Evolutionary conservation across 371 early-diverging fungal species (phyloP).

Genomic region (Fennellomyces sp.): DNA sequence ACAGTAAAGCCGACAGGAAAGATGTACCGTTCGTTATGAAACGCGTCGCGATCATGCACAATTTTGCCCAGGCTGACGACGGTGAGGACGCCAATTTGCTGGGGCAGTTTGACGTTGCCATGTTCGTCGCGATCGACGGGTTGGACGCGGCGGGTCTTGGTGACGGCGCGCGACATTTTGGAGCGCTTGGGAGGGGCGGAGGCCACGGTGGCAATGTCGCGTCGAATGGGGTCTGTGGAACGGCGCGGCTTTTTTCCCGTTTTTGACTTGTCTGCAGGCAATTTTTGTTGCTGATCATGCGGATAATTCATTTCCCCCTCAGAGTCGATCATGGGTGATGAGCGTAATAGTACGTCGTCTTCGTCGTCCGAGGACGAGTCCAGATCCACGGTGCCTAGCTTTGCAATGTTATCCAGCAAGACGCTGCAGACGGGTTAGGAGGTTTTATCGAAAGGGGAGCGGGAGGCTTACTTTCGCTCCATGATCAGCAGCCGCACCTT

Average conservation of each 20-base stretch:
- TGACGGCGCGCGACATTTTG: slow-evolving; percentile 27
- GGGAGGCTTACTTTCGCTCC: slow-evolving; percentile 52
- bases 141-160: slow-evolving; percentile 51
- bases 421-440: slow-evolving; percentile 19
- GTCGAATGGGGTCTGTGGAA: neutral
- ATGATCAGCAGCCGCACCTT: slow-evolving; percentile 47
- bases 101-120: slow-evolving; percentile 76
- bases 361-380: slow-evolving; percentile 26
- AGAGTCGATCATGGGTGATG: slow-evolving; percentile 5
- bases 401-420: slow-evolving; percentile 48
- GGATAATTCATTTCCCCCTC: slow-evolving; percentile 16
- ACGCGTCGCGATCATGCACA: slow-evolving; percentile 73
- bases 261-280: slow-evolving; percentile 17
- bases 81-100: slow-evolving; percentile 80
- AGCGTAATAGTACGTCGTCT: slow-evolving; percentile 17
- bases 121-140: slow-evolving; percentile 65
- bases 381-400: slow-evolving; percentile 20
- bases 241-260: neutral
- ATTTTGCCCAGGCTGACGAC: slow-evolving; percentile 74
- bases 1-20: slow-evolving; percentile 88
- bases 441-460: neutral
- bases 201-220: neutral
- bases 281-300: slow-evolving; percentile 7
- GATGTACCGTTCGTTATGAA: slow-evolving; percentile 90
- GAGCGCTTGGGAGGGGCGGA: slow-evolving; percentile 54